A percentile compares a stretch with the other conserved stretches of the same genome.
Evolutionary conservation across 768 basidiomycete genomes (phyloP).

Genomic region (Hemileccinum rubropunctum): DNA sequence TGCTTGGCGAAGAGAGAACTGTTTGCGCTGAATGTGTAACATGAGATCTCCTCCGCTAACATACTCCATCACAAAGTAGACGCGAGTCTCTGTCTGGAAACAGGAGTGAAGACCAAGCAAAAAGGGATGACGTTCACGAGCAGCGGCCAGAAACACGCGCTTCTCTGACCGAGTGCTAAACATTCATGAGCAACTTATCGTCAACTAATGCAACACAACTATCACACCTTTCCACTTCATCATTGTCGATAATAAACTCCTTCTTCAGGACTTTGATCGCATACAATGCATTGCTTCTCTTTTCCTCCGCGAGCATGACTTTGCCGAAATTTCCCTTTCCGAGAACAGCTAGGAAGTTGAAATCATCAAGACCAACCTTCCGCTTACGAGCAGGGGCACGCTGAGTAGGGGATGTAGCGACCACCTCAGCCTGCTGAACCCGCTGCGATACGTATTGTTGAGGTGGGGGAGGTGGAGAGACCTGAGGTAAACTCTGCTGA

Average conservation of each 20-base stretch:
- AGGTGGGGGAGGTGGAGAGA: slow-evolving; percentile 12
- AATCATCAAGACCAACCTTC: slow-evolving; percentile 96
- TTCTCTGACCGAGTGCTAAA: slow-evolving; percentile 96
- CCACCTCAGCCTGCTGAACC: slow-evolving; percentile 31
- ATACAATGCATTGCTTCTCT: slow-evolving; percentile 81
- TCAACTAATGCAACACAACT: background rate
- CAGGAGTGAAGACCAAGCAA: slow-evolving; percentile 95
- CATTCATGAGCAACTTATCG: slow-evolving; percentile 2
- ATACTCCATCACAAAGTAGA: slow-evolving; percentile 99
- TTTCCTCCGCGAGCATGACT: slow-evolving; percentile 99
- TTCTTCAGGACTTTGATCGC: slow-evolving; percentile 99
- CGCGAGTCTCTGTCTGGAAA: slow-evolving; percentile 99
- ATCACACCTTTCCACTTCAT: slow-evolving; percentile 94
- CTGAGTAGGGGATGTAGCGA: slow-evolving; percentile 30
- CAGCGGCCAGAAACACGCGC: slow-evolving; percentile 96
- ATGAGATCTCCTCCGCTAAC: slow-evolving; percentile 98
- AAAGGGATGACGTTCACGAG: slow-evolving; percentile 96
- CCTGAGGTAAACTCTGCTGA: slow-evolving; percentile 22
- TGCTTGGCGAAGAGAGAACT: slow-evolving; percentile 97
- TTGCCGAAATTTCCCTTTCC: slow-evolving; percentile 99
- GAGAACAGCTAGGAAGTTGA: slow-evolving; percentile 97
- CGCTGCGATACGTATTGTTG: slow-evolving; percentile 27
- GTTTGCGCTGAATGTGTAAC: slow-evolving; percentile 98
- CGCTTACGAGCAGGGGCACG: slow-evolving; percentile 56
- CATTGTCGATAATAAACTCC: slow-evolving; percentile 99